These are phyloP conservation scores for Sporothrix humicola DNA, from an alignment of 2,329 filamentous ascomycete species.

Conservation along the genomic window DNA sequence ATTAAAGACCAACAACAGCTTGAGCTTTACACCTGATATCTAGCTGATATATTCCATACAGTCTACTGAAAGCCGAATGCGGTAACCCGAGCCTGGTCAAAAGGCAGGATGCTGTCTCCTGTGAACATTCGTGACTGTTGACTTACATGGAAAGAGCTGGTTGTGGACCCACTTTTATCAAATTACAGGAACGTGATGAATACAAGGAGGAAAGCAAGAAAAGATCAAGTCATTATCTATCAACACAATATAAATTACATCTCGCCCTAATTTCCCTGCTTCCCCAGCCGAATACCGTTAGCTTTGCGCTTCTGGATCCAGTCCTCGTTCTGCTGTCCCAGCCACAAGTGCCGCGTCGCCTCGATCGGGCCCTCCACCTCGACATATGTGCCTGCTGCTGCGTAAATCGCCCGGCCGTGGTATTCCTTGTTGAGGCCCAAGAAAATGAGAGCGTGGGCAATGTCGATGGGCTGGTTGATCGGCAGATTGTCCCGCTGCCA, in stretches of 20 bases:
- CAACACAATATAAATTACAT: neutral
- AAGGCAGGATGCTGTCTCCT: too few relatives aligned
- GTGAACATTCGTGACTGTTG: too few relatives aligned
- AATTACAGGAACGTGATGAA: too few relatives aligned
- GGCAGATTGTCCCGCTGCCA: constrained; percentile 51
- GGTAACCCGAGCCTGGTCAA: too few relatives aligned
- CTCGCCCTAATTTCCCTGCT: constrained; percentile 17
- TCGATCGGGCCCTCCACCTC: constrained; percentile 42
- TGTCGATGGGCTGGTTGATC: constrained; percentile 49
- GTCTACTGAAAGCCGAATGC: too few relatives aligned
- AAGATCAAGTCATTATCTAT: neutral
- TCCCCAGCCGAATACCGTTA: constrained; percentile 21
- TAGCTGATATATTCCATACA: too few relatives aligned
- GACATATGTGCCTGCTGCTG: constrained; percentile 39
- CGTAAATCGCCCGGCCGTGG: constrained; percentile 41
- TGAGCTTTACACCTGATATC: too few relatives aligned
- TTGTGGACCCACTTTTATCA: too few relatives aligned
- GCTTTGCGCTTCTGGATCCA: constrained; percentile 26
- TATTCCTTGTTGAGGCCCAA: constrained; percentile 41
- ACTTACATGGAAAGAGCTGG: too few relatives aligned
- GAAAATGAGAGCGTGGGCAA: constrained; percentile 50
- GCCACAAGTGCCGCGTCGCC: constrained; percentile 40
- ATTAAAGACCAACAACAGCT: too few relatives aligned
- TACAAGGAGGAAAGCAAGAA: neutral
- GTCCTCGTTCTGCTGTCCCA: constrained; percentile 40